phyloP scores from a whole-genome alignment of 345 rosid species.

The Aegle marmelos region DNA sequence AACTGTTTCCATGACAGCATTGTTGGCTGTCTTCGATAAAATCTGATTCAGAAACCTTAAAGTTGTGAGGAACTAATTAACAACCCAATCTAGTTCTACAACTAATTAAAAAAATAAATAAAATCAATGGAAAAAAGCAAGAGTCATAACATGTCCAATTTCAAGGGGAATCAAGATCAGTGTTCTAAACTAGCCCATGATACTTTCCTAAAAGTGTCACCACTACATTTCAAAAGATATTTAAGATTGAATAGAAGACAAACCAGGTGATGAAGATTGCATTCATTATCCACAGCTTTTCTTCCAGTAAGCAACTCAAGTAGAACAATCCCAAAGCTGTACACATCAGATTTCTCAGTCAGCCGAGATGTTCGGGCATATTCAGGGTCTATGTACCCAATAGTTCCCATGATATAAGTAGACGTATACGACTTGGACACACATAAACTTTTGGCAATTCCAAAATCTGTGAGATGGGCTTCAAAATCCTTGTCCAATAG shows the following conservation, averaged over 20 bases:
- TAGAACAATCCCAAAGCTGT: slow-evolving; percentile 85
- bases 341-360: slow-evolving; percentile 94
- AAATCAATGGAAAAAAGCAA: background rate
- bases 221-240: background rate
- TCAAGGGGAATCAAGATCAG: background rate
- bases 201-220: background rate
- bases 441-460: slow-evolving; percentile 88
- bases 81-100: background rate
- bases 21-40: slow-evolving; percentile 77
- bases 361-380: slow-evolving; percentile 94
- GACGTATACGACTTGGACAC: slow-evolving; percentile 78
- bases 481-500: slow-evolving; percentile 83
- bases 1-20: slow-evolving; percentile 80
- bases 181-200: background rate
- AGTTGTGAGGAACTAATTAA: background rate
- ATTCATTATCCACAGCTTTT: slow-evolving; percentile 88
- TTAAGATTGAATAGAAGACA: slow-evolving; percentile 17
- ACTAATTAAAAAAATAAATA: background rate
- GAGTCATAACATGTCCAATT: background rate
- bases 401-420: slow-evolving; percentile 88
- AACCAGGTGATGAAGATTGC: slow-evolving; percentile 93
- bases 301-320: slow-evolving; percentile 88
- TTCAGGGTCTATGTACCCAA: slow-evolving; percentile 96
- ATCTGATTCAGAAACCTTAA: slow-evolving; percentile 36
- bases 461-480: slow-evolving; percentile 95